A percentile compares a stretch with the other conserved stretches of the same genome.
phyloP scores from a whole-genome alignment of 2,329 filamentous ascomycete genomes.

The Exserohilum turcica region DNA sequence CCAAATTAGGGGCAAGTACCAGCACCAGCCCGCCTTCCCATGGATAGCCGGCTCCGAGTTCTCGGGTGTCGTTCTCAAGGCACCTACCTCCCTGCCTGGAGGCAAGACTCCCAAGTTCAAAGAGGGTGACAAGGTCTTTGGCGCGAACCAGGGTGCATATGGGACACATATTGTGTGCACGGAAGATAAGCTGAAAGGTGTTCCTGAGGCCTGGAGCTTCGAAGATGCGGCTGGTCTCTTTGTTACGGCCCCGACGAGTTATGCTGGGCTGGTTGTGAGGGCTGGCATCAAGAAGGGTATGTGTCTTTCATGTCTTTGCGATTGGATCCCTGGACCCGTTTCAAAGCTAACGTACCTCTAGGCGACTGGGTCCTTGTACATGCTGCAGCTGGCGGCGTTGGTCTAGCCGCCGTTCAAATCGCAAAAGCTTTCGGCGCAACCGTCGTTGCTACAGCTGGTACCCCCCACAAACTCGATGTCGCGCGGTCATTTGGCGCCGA shows the following conservation, averaged over 20 bases:
- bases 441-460: constrained; percentile 91
- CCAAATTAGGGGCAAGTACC: constrained; percentile 94
- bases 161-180: constrained; percentile 72
- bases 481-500: constrained; percentile 84
- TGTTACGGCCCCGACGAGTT: constrained; percentile 89
- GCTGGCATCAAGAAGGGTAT: constrained; percentile 69
- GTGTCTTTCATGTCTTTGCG: background rate
- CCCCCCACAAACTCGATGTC: constrained; percentile 76
- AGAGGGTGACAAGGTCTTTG: constrained; percentile 83
- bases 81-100: constrained; percentile 59
- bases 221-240: constrained; percentile 86
- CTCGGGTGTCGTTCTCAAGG: constrained; percentile 73
- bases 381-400: constrained; percentile 89
- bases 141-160: constrained; percentile 83
- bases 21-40: constrained; percentile 84
- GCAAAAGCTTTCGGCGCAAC: constrained; percentile 90
- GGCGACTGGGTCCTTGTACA: constrained; percentile 91
- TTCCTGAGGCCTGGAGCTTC: constrained; percentile 82
- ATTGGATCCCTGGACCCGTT: background rate
- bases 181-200: constrained; percentile 71
- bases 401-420: constrained; percentile 88
- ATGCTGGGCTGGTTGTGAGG: constrained; percentile 78
- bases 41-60: constrained; percentile 91
- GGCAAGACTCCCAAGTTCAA: constrained; percentile 65
- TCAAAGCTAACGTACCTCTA: constrained; percentile 3